Percentiles rank a stretch among this genome's conserved stretches.
phyloP scores from a whole-genome alignment of 164 flowering plant species.

The Umbellularia californica region DNA sequence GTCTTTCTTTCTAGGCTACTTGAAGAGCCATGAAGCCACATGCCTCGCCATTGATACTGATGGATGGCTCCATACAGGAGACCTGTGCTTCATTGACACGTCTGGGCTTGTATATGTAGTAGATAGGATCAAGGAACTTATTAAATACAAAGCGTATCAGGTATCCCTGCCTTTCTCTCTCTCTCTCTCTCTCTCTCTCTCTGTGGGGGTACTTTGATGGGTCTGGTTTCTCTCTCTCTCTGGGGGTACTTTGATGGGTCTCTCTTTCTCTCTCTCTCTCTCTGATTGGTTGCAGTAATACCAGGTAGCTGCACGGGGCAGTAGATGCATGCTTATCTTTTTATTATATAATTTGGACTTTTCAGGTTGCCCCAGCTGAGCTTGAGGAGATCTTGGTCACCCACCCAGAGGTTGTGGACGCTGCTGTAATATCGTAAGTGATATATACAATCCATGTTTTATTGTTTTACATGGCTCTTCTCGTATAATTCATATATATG shows the following conservation, averaged over 20 bases:
- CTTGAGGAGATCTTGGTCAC: slow-evolving; percentile 22
- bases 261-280: slow-evolving; percentile 1
- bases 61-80: slow-evolving; percentile 35
- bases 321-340: not conserved
- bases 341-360: not conserved
- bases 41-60: slow-evolving; percentile 18
- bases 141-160: slow-evolving; percentile 35
- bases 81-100: slow-evolving; percentile 24
- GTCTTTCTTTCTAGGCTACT: slow-evolving; percentile 18
- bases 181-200: not conserved
- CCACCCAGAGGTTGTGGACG: slow-evolving; percentile 24
- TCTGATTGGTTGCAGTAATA: too few species aligned
- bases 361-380: slow-evolving; percentile 34
- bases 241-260: too few species aligned
- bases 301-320: too few species aligned
- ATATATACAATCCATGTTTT: too few species aligned
- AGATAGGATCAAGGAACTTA: slow-evolving; percentile 32
- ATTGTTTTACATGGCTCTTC: too few species aligned
- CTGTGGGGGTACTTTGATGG: not conserved
- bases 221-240: not conserved
- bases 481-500: too few species aligned
- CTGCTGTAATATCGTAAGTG: slow-evolving; percentile 30
- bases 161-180: slow-evolving; percentile 10
- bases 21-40: slow-evolving; percentile 20
- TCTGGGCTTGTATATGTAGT: slow-evolving; percentile 24